Conservation (phyloP, 1,284 basidiomycete species). For the Spongispora temasekensis region DNA sequence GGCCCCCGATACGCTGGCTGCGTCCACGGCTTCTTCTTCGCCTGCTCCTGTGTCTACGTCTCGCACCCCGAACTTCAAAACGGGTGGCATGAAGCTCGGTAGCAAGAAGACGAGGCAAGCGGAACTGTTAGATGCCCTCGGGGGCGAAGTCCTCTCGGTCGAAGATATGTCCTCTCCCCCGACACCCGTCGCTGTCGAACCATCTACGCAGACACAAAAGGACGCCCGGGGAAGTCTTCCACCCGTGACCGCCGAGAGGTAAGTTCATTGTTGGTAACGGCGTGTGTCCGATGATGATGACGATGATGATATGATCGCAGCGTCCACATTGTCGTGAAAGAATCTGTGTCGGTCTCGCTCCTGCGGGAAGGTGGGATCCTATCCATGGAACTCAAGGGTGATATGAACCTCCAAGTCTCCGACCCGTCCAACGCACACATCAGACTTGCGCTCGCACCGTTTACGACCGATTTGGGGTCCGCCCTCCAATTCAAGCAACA, state of each 20-base stretch:
- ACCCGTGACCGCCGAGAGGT: conserved; percentile 80
- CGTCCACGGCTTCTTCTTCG: conserved; percentile 52
- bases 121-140: conserved; percentile 85
- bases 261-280: conserved; percentile 13
- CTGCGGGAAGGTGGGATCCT: conserved; percentile 90
- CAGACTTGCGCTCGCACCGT: conserved; percentile 66
- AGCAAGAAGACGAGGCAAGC: conserved; percentile 88
- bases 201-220: conserved; percentile 47
- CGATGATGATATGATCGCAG: conserved; percentile 48
- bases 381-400: conserved; percentile 89
- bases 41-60: conserved; percentile 41
- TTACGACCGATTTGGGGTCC: conserved; percentile 63
- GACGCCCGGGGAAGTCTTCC: conserved; percentile 66
- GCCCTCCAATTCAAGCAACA: conserved; percentile 96
- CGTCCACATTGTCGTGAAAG: conserved; percentile 85
- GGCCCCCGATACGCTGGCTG: conserved; percentile 48
- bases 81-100: conserved; percentile 97
- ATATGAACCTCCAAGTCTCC: conserved; percentile 90
- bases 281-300: background rate
- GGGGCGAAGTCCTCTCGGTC: conserved; percentile 69
- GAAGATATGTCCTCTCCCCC: conserved; percentile 61
- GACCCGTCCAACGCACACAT: conserved; percentile 80
- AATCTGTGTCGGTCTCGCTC: conserved; percentile 79
- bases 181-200: conserved; percentile 51
- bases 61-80: conserved; percentile 86